These are phyloP conservation scores for Alternaria brassicae DNA, from an alignment of 2,329 filamentous ascomycete species.

Conservation along the genomic window DNA sequence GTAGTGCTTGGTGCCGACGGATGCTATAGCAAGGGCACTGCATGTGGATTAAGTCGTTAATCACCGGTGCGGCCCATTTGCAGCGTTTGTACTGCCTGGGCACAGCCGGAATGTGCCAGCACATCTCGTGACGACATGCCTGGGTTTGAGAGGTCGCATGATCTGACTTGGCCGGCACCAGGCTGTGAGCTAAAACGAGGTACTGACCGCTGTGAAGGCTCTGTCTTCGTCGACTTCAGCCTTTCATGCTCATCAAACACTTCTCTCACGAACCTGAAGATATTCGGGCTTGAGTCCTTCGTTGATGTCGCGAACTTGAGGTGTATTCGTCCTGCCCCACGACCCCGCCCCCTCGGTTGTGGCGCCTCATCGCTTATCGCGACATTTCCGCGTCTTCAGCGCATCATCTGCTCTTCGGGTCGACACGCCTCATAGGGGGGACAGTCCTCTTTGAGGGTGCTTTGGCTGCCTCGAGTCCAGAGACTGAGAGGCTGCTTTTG, in stretches of 20 bases:
- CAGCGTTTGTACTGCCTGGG: conserved; percentile 2
- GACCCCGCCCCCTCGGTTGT: conserved; percentile 27
- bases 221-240: neutral
- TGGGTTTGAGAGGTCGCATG: conserved; percentile 21
- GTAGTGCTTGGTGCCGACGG: neutral
- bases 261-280: neutral
- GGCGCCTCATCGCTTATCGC: conserved; percentile 36
- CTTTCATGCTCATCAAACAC: neutral
- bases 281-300: neutral
- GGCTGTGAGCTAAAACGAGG: neutral
- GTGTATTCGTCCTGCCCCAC: conserved; percentile 10
- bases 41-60: neutral
- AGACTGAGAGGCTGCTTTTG: neutral
- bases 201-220: neutral
- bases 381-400: conserved; percentile 15
- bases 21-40: neutral
- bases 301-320: conserved; percentile 2
- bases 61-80: neutral
- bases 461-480: neutral
- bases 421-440: conserved; percentile 18
- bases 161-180: conserved; percentile 18
- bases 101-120: conserved; percentile 27
- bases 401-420: conserved; percentile 32
- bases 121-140: conserved; percentile 30
- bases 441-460: neutral